Percentiles rank a stretch among this genome's conserved stretches.
Evolutionary conservation across 1,139 yeast species (phyloP).

Genomic region (Hanseniaspora sp.): DNA sequence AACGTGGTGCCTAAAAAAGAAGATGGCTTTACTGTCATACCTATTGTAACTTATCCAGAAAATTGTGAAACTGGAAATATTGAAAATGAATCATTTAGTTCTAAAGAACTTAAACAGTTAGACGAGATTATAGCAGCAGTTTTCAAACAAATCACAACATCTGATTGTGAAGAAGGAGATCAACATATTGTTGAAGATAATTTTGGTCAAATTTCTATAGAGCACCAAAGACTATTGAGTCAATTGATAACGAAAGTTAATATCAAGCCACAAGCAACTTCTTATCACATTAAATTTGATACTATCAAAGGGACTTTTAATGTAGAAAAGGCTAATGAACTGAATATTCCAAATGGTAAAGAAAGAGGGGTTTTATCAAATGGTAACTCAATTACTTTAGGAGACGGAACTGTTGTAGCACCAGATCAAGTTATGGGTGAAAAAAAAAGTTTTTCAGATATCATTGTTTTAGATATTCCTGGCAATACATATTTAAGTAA

Average conservation of each 20-base stretch:
- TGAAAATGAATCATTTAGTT: conserved; percentile 9
- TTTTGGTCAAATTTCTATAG: background rate
- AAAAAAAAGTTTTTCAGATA: conserved; percentile 45
- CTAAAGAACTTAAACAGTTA: background rate
- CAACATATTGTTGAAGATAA: background rate
- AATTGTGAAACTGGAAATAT: conserved; percentile 18
- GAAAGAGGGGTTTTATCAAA: conserved; percentile 47
- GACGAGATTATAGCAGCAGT: conserved; percentile 19
- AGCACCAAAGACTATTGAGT: conserved; percentile 17
- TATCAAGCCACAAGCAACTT: conserved; percentile 32
- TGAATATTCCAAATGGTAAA: conserved; percentile 63
- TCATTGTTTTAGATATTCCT: conserved; percentile 70
- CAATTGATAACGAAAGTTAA: conserved; percentile 26
- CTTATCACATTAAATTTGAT: conserved; percentile 53
- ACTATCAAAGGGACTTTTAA: conserved; percentile 73
- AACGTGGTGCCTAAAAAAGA: background rate
- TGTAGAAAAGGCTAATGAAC: conserved; percentile 48
- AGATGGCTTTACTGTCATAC: conserved; percentile 16
- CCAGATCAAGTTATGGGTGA: conserved; percentile 70
- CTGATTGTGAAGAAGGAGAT: conserved; percentile 27
- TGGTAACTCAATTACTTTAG: conserved; percentile 49
- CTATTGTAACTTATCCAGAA: conserved; percentile 5
- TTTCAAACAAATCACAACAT: conserved; percentile 28
- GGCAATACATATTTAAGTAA: conserved; percentile 36
- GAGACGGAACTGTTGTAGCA: conserved; percentile 45